Conservation (phyloP, 1,284 basidiomycete genomes). For the Trichosporon faecale region DNA sequence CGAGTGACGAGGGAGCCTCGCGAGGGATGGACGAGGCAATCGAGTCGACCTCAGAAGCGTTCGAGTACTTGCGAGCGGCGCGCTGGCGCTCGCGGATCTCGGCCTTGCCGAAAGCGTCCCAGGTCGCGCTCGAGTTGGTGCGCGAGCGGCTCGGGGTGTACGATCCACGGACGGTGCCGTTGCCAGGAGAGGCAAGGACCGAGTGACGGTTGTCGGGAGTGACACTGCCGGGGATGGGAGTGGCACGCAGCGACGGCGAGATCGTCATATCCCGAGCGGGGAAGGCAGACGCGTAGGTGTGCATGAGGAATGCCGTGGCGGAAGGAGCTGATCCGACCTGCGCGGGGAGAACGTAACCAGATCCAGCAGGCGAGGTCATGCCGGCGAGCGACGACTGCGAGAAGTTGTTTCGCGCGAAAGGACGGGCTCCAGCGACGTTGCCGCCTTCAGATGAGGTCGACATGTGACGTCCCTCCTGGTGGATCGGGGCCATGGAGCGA, state of each 20-base stretch:
- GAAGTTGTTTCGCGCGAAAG: conserved; percentile 34
- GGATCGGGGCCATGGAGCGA: conserved; percentile 34
- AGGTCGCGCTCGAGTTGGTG: conserved; percentile 34
- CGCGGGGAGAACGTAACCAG: conserved; percentile 20
- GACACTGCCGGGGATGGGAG: conserved; percentile 11
- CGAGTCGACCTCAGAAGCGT: conserved; percentile 13
- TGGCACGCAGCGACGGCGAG: conserved; percentile 16
- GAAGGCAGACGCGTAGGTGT: conserved; percentile 43
- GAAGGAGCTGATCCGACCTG: conserved; percentile 42
- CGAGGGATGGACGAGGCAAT: neutral
- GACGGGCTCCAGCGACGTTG: conserved; percentile 8
- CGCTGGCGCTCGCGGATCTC: conserved; percentile 26
- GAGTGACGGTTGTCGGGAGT: conserved; percentile 7
- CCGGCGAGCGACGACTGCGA: conserved; percentile 42
- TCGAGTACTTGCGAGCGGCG: conserved; percentile 11
- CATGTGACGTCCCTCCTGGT: conserved; percentile 21
- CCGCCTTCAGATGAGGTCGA: conserved; percentile 28
- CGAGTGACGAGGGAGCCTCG: conserved; percentile 8
- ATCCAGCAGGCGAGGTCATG: conserved; percentile 21
- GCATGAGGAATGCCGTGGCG: conserved; percentile 37
- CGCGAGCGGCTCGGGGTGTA: conserved; percentile 23
- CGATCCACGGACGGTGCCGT: conserved; percentile 22
- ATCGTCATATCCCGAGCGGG: conserved; percentile 28
- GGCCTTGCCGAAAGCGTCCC: conserved; percentile 44
- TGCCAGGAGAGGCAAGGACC: neutral